phyloP scores from a whole-genome alignment of 345 rosid genomes.

The Erysimum cheiranthoides region DNA sequence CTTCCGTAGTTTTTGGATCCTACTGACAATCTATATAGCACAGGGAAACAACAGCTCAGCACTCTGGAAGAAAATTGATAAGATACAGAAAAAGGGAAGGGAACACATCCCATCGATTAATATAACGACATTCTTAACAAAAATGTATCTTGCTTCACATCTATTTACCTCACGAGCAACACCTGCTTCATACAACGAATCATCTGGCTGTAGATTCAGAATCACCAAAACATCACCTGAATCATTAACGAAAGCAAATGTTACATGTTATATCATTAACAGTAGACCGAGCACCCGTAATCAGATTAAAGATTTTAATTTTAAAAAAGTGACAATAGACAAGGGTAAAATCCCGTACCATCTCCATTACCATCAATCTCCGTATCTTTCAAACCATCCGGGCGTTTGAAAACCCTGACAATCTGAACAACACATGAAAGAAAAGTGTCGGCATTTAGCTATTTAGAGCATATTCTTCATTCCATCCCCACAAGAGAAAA shows the following conservation, averaged over 20 bases:
- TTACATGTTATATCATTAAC: conserved; percentile 4
- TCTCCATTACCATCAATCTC: conserved; percentile 94
- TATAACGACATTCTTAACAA: not conserved
- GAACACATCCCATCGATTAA: not conserved
- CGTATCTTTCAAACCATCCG: conserved; percentile 72
- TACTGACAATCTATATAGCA: conserved; percentile 72
- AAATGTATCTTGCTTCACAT: conserved; percentile 10
- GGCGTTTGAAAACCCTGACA: conserved; percentile 79
- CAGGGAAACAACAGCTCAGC: conserved; percentile 26
- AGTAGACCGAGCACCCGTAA: not conserved
- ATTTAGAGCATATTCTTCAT: conserved; percentile 7
- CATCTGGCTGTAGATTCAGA: conserved; percentile 83
- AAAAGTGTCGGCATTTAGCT: conserved; percentile 9
- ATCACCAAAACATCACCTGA: conserved; percentile 94
- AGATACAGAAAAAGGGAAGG: not conserved
- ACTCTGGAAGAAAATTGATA: not conserved
- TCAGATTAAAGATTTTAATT: not conserved
- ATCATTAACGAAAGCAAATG: conserved; percentile 19
- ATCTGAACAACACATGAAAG: conserved; percentile 51
- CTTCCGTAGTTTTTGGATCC: conserved; percentile 87
- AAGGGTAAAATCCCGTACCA: conserved; percentile 50
- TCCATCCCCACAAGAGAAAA: conserved; percentile 1
- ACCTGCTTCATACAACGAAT: conserved; percentile 82
- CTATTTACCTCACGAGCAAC: conserved; percentile 85
- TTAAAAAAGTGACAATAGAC: not conserved